A percentile compares a stretch with the other conserved stretches of the same genome.
phyloP scores from a whole-genome alignment of 305 asterid genomes.

The Nicotiana rustica region DNA sequence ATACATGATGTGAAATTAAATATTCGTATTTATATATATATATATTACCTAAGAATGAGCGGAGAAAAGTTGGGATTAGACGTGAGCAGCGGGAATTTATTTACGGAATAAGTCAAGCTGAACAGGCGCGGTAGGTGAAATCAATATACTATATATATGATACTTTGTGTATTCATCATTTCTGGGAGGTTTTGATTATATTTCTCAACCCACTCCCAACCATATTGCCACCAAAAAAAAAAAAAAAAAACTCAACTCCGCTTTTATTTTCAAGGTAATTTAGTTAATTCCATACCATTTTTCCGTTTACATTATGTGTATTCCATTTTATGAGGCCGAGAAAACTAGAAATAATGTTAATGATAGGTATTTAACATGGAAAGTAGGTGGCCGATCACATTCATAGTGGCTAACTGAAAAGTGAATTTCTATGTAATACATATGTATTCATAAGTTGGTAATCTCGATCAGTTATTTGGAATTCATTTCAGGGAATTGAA shows the following conservation, averaged over 20 bases:
- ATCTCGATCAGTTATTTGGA: not conserved
- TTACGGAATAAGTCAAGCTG: not conserved
- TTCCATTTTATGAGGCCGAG: not conserved
- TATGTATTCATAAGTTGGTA: not conserved
- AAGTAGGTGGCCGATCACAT: not conserved
- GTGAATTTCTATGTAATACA: not conserved
- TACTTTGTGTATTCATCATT: not conserved
- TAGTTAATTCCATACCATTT: not conserved
- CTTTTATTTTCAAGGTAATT: slow-evolving; percentile 3
- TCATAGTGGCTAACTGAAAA: not conserved
- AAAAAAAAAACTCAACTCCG: slow-evolving; percentile 5
- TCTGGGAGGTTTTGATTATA: not conserved
- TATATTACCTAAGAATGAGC: too few relatives aligned
- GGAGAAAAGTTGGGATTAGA: too few relatives aligned
- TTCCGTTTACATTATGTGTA: not conserved
- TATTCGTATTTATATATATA: too few relatives aligned
- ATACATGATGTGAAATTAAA: too few relatives aligned
- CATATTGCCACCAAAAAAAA: not conserved
- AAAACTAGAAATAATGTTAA: not conserved
- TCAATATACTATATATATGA: not conserved
- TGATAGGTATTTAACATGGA: not conserved
- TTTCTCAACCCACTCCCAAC: slow-evolving; percentile 26
- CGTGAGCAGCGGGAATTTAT: too few relatives aligned
- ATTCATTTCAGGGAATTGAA: not conserved
- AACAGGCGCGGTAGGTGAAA: slow-evolving; percentile 20